A percentile compares a stretch with the other conserved stretches of the same genome.
phyloP scores from a whole-genome alignment of 2,329 filamentous ascomycete species.

The Phialophora verrucosa region DNA sequence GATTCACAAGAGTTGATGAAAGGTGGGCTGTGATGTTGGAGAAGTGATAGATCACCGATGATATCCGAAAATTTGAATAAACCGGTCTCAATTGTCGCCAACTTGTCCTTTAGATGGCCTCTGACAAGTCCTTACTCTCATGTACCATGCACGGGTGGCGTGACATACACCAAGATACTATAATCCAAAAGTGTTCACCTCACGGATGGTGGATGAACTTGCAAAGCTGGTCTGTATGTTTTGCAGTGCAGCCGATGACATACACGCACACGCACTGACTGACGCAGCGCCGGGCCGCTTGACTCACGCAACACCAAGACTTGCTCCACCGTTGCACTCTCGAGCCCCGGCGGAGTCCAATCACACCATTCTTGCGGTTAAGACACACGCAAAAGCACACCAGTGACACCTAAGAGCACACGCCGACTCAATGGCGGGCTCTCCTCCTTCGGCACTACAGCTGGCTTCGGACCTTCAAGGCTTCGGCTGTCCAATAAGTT shows the following conservation, averaged over 20 bases:
- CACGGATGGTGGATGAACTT: not conserved
- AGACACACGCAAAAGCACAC: not conserved
- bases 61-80: not conserved
- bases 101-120: not conserved
- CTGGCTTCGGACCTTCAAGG: not conserved
- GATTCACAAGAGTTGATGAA: not conserved
- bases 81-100: not conserved
- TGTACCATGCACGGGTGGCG: not conserved
- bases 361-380: not conserved
- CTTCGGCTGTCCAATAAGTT: conserved; percentile 44
- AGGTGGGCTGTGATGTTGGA: not conserved
- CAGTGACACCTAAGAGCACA: not conserved
- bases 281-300: not conserved
- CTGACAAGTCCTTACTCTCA: not conserved
- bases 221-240: not conserved
- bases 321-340: not conserved
- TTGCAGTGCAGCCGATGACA: conserved; percentile 3
- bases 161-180: conserved; percentile 6
- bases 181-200: not conserved
- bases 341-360: not conserved
- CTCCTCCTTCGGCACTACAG: not conserved
- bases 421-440: not conserved
- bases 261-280: not conserved
- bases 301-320: conserved; percentile 2
- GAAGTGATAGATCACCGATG: not conserved